Conservation (phyloP, 257 asterid genomes). For the Lycium barbarum region DNA sequence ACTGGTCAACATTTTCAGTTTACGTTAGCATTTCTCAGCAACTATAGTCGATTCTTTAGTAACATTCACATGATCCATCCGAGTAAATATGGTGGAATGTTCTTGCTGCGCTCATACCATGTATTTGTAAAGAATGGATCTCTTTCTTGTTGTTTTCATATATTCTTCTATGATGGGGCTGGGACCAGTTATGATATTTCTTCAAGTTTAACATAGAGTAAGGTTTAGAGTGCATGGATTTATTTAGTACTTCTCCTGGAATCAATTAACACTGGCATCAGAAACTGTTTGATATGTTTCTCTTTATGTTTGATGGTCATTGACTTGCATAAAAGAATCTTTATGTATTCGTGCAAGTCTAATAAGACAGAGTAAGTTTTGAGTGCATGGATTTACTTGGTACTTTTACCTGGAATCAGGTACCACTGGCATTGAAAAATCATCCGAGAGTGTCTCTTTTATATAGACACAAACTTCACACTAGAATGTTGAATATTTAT, state of each 20-base stretch:
- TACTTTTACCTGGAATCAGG: neutral
- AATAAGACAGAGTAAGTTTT: neutral
- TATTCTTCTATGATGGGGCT: neutral
- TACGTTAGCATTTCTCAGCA: neutral
- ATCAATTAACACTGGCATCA: neutral
- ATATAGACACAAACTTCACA: neutral
- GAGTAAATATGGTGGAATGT: neutral
- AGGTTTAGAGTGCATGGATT: neutral
- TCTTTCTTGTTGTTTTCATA: neutral
- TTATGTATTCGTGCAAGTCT: neutral
- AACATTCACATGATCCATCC: neutral
- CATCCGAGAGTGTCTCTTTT: neutral
- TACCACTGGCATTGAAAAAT: neutral
- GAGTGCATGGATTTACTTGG: neutral
- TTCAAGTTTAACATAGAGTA: neutral
- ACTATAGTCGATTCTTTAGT: neutral
- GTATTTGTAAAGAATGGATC: neutral
- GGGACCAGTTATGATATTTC: neutral
- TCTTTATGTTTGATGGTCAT: conserved; percentile 12
- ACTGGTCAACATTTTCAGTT: neutral
- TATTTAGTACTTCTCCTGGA: neutral
- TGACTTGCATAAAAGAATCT: neutral
- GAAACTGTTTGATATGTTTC: neutral
- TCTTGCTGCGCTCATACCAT: neutral
- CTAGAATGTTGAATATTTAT: neutral